Conservation (phyloP, 2,329 filamentous ascomycete genomes). For the Aureobasidium melanogenum region DNA sequence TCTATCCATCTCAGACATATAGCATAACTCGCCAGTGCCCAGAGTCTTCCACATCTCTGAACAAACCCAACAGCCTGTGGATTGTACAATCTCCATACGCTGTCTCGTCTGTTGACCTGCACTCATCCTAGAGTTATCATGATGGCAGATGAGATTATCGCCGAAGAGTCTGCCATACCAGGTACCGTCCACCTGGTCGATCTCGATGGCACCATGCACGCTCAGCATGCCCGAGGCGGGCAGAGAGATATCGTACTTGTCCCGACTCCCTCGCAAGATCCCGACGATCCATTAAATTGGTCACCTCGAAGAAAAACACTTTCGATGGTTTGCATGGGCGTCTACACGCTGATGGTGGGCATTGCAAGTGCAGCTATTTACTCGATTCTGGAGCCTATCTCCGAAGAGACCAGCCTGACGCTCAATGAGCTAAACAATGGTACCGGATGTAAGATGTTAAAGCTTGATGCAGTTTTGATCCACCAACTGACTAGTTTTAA, state of each 20-base stretch:
- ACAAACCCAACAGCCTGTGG: neutral
- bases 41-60: neutral
- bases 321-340: slow-evolving; percentile 34
- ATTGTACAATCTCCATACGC: too few relatives aligned
- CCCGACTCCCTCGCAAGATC: slow-evolving; percentile 35
- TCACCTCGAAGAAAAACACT: slow-evolving; percentile 33
- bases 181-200: slow-evolving; percentile 38
- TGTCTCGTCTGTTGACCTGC: neutral
- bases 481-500: neutral
- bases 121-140: neutral
- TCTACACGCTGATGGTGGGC: slow-evolving; percentile 43
- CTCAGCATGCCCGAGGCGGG: slow-evolving; percentile 26
- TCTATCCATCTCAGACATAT: neutral
- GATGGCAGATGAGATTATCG: neutral
- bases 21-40: neutral
- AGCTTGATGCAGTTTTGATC: neutral
- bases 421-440: slow-evolving; percentile 39
- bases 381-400: slow-evolving; percentile 41
- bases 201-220: slow-evolving; percentile 28
- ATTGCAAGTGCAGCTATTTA: slow-evolving; percentile 43
- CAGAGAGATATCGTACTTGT: slow-evolving; percentile 34
- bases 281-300: slow-evolving; percentile 41
- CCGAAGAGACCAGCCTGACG: slow-evolving; percentile 38
- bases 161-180: slow-evolving; percentile 17
- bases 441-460: slow-evolving; percentile 28